Percentiles rank a stretch among this genome's conserved stretches.
phyloP scores from a whole-genome alignment of 345 rosid genomes.

The Salix caprea region DNA sequence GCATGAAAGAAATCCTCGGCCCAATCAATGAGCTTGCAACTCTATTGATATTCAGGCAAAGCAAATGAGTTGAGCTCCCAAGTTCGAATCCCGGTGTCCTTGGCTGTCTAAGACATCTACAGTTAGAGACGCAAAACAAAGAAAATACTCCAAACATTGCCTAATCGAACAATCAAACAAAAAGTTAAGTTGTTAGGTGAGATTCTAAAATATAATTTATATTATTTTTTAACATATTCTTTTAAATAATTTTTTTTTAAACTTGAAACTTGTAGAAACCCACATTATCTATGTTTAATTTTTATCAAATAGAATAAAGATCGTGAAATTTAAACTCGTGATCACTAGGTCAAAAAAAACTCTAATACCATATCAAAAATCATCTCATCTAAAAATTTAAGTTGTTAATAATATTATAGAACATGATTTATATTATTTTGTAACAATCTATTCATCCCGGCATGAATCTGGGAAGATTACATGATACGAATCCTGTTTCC shows the following conservation, averaged over 20 bases:
- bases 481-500: not conserved
- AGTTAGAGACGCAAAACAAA: not conserved
- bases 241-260: fast-evolving
- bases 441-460: not conserved
- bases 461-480: not conserved
- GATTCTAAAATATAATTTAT: too few species aligned
- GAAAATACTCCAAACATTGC: not conserved
- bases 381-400: too few species aligned
- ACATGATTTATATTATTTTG: too few species aligned
- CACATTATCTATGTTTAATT: too few species aligned
- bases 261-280: too few species aligned
- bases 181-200: too few species aligned
- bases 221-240: too few species aligned
- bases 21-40: not conserved
- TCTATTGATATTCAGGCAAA: not conserved
- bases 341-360: fast-evolving
- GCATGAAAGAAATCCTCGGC: not conserved
- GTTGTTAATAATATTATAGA: too few species aligned
- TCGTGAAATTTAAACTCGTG: fast-evolving
- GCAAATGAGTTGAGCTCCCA: not conserved
- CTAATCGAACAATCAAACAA: too few species aligned
- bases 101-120: not conserved
- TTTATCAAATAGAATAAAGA: too few species aligned
- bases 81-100: not conserved
- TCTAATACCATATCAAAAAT: too few species aligned